These are phyloP conservation scores for Dactylellina parvicollis DNA, from an alignment of 2,329 filamentous ascomycete genomes.

Conservation along the genomic window DNA sequence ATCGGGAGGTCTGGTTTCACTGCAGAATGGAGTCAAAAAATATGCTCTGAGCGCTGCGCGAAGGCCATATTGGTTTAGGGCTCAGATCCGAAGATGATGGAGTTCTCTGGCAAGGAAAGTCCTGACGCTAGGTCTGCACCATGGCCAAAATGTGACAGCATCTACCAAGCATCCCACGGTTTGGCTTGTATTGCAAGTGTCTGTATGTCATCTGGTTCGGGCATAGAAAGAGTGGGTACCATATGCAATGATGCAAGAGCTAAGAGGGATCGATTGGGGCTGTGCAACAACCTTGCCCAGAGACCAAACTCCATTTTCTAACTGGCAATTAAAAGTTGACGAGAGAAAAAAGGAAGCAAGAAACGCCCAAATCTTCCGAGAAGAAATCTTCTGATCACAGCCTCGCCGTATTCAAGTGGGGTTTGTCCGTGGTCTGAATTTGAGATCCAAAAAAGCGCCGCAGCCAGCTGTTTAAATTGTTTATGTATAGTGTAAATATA, in stretches of 20 bases:
- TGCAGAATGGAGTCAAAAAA: conserved; percentile 38
- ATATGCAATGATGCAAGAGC: conserved; percentile 54
- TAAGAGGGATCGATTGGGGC: conserved; percentile 51
- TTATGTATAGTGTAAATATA: conserved; percentile 17
- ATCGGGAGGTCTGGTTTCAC: conserved; percentile 52
- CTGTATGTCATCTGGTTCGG: conserved; percentile 52
- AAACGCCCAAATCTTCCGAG: conserved; percentile 5
- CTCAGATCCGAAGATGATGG: conserved; percentile 51
- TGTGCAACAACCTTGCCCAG: conserved; percentile 54
- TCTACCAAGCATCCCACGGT: conserved; percentile 39
- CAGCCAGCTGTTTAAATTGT: conserved; percentile 18
- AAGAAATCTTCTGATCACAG: conserved; percentile 25
- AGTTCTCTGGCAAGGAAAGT: conserved; percentile 46
- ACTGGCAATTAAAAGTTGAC: conserved; percentile 11
- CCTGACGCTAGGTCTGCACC: conserved; percentile 24
- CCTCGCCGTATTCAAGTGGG: background rate
- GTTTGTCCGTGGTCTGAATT: background rate
- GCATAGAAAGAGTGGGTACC: conserved; percentile 48
- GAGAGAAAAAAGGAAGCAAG: conserved; percentile 31
- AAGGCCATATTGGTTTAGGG: conserved; percentile 41
- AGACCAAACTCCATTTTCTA: conserved; percentile 23
- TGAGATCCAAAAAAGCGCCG: conserved; percentile 16
- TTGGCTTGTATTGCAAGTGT: conserved; percentile 38
- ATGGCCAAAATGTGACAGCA: conserved; percentile 50
- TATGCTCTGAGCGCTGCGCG: conserved; percentile 41